Percentiles rank a stretch among this genome's conserved stretches.
phyloP scores from a whole-genome alignment of 441 rosid species.

The Dalechampia spathulata region DNA sequence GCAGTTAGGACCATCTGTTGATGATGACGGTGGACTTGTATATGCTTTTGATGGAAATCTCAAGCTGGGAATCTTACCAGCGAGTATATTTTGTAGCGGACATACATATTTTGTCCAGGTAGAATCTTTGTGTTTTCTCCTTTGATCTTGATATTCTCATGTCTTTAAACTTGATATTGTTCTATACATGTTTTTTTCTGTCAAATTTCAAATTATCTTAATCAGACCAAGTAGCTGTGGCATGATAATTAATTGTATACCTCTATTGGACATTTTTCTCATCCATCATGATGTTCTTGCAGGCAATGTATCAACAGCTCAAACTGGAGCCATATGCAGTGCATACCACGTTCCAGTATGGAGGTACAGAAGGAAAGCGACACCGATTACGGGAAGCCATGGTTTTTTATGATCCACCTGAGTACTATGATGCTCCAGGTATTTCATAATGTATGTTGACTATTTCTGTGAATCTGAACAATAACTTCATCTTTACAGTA shows the following conservation, averaged over 20 bases:
- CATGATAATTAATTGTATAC: conserved; percentile 5
- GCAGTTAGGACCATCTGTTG: conserved; percentile 90
- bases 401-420: conserved; percentile 90
- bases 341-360: conserved; percentile 99
- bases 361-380: conserved; percentile 97
- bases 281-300: conserved; percentile 24
- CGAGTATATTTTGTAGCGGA: conserved; percentile 94
- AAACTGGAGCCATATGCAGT: conserved; percentile 89
- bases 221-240: conserved; percentile 1
- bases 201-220: conserved; percentile 12
- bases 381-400: conserved; percentile 90
- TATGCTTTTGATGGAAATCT: conserved; percentile 94
- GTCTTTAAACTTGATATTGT: neutral
- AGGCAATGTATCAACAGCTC: conserved; percentile 90
- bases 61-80: conserved; percentile 92
- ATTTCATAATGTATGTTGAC: too few species aligned
- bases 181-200: conserved; percentile 5
- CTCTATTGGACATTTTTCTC: conserved; percentile 14
- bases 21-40: conserved; percentile 66
- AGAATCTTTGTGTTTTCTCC: conserved; percentile 13
- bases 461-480: conserved; percentile 2
- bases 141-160: conserved; percentile 8
- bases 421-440: conserved; percentile 85
- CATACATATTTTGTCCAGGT: conserved; percentile 99
- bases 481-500: neutral